Conservation (phyloP, 768 basidiomycete genomes). For the Pleurotus pulmonarius region DNA sequence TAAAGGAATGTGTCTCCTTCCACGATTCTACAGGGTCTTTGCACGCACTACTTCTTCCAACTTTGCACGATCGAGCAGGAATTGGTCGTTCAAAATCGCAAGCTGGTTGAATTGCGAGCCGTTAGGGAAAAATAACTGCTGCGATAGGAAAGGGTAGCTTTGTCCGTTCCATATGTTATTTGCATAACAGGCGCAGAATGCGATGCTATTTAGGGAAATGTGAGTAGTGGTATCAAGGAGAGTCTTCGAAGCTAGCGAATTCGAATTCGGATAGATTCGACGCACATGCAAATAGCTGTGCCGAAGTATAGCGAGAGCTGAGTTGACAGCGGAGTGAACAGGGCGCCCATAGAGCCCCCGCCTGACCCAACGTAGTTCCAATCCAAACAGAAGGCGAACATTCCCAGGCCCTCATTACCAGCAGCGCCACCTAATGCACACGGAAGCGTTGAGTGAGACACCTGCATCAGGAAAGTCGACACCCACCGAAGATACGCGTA, state of each 20-base stretch:
- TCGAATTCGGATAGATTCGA: not conserved
- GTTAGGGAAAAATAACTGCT: slow-evolving; percentile 37
- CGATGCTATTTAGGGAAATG: slow-evolving; percentile 22
- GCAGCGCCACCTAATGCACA: slow-evolving; percentile 40
- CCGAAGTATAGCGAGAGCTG: slow-evolving; percentile 52
- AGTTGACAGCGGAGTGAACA: slow-evolving; percentile 51
- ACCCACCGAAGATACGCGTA: slow-evolving; percentile 49
- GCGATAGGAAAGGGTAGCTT: slow-evolving; percentile 54
- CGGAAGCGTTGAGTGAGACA: not conserved
- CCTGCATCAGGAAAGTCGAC: too few relatives aligned
- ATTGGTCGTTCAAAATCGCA: slow-evolving; percentile 48
- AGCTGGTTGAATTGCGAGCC: slow-evolving; percentile 49
- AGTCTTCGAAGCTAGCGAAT: too few relatives aligned
- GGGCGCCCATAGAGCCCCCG: slow-evolving; percentile 39
- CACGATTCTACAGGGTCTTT: too few relatives aligned
- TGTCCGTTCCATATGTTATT: slow-evolving; percentile 55
- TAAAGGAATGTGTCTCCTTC: not conserved
- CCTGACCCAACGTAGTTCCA: slow-evolving; percentile 56
- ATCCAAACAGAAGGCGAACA: slow-evolving; percentile 56
- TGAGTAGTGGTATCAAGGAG: not conserved
- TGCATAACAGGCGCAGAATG: slow-evolving; percentile 41
- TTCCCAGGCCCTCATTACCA: slow-evolving; percentile 60
- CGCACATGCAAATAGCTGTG: slow-evolving; percentile 49
- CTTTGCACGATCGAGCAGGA: slow-evolving; percentile 43
- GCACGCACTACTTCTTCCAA: slow-evolving; percentile 37